phyloP scores from a whole-genome alignment of 2,329 filamentous ascomycete genomes.

The Stylonectria norvegica region DNA sequence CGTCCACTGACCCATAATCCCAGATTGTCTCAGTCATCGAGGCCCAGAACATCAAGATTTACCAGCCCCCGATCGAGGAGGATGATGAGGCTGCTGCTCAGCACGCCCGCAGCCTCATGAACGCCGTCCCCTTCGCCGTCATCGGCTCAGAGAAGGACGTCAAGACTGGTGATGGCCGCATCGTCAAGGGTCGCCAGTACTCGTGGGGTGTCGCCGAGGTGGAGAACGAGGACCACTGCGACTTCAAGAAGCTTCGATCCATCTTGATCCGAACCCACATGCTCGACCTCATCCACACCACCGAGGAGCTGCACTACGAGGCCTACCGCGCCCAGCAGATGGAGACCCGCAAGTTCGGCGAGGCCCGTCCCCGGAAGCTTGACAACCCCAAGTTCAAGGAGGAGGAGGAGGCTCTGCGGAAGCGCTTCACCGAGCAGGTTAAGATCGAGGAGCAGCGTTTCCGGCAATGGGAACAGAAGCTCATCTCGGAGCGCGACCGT shows the following conservation, averaged over 20 bases:
- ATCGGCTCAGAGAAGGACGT: constrained; percentile 99
- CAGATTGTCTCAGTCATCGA: constrained; percentile 94
- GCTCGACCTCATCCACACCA: constrained; percentile 99
- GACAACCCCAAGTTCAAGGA: constrained; percentile 99
- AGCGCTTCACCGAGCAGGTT: constrained; percentile 99
- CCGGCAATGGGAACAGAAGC: constrained; percentile 99
- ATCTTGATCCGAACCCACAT: constrained; percentile 99
- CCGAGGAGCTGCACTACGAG: constrained; percentile 98
- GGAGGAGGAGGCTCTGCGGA: constrained; percentile 95
- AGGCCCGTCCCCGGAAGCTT: constrained; percentile 93
- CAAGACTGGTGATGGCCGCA: constrained; percentile 90
- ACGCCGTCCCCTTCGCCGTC: constrained; percentile 97
- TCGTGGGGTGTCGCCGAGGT: constrained; percentile 99
- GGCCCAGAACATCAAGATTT: constrained; percentile 99
- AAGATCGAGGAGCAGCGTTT: constrained; percentile 99
- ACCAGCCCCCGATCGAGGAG: constrained; percentile 95
- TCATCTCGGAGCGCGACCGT: constrained; percentile 96
- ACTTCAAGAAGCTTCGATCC: constrained; percentile 99
- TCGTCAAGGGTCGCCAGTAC: constrained; percentile 98
- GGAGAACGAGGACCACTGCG: constrained; percentile 99
- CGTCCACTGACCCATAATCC: constrained; percentile 3
- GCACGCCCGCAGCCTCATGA: constrained; percentile 91
- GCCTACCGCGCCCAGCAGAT: constrained; percentile 98
- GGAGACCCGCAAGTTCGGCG: constrained; percentile 99
- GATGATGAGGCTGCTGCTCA: constrained; percentile 95